Percentiles rank a stretch among this genome's conserved stretches.
These are phyloP conservation scores for Phytopythium vexans DNA, from an alignment of 352 stramenopile species.

Conservation along the genomic window DNA sequence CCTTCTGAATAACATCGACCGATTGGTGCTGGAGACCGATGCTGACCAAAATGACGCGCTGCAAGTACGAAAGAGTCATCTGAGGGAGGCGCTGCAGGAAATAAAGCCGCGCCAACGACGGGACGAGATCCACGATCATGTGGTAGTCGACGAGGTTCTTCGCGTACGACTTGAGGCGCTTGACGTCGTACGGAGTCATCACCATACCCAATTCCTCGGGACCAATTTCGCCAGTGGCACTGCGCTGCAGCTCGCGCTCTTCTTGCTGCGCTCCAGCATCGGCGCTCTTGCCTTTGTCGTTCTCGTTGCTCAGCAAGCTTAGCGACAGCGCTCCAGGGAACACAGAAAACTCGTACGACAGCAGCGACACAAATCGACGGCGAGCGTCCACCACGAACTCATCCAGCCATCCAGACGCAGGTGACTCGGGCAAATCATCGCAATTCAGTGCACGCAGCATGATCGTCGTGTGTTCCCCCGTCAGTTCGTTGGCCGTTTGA, in stretches of 20 bases:
- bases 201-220: slow-evolving; percentile 89
- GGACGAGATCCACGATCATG: slow-evolving; percentile 98
- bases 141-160: slow-evolving; percentile 99
- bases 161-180: slow-evolving; percentile 97
- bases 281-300: slow-evolving; percentile 21
- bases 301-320: slow-evolving; percentile 82
- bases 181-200: slow-evolving; percentile 96
- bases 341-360: slow-evolving; percentile 91
- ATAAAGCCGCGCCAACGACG: slow-evolving; percentile 93
- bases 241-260: slow-evolving; percentile 44
- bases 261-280: slow-evolving; percentile 10
- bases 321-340: slow-evolving; percentile 92
- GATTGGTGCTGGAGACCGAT: slow-evolving; percentile 93
- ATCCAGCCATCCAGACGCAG: slow-evolving; percentile 89
- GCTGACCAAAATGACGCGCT: slow-evolving; percentile 94
- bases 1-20: slow-evolving; percentile 91
- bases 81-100: slow-evolving; percentile 93
- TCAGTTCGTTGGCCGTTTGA: slow-evolving; percentile 99
- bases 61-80: slow-evolving; percentile 94
- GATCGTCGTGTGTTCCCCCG: slow-evolving; percentile 97
- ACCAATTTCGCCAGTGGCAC: slow-evolving; percentile 73
- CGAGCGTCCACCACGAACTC: slow-evolving; percentile 94
- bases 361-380: slow-evolving; percentile 92
- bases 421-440: slow-evolving; percentile 74
- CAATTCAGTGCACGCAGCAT: slow-evolving; percentile 76